Percentiles rank a stretch among this genome's conserved stretches.
These are phyloP conservation scores for Sclerotinia nivalis DNA, from an alignment of 2,329 filamentous ascomycete genomes.

Conservation along the genomic window DNA sequence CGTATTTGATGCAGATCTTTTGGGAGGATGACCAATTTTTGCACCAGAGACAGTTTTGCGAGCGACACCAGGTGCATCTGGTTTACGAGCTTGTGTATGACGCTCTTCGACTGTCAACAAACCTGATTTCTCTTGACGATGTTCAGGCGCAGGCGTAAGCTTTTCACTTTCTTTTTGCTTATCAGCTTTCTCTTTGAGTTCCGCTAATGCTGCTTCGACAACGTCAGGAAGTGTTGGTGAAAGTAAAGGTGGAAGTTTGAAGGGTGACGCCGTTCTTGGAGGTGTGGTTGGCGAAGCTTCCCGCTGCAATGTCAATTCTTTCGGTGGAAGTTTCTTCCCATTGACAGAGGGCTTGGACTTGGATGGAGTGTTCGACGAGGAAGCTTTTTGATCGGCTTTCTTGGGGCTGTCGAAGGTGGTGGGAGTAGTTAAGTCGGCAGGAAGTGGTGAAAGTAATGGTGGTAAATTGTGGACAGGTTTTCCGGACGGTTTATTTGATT, in stretches of 20 bases:
- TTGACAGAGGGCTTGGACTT: constrained; percentile 26
- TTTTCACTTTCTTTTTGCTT: constrained; percentile 23
- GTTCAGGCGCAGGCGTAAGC: constrained; percentile 16
- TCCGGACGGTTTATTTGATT: constrained; percentile 9
- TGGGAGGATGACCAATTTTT: constrained; percentile 38
- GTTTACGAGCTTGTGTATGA: constrained; percentile 39
- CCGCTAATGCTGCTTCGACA: constrained; percentile 37
- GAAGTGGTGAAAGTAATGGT: constrained; percentile 25
- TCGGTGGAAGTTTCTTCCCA: constrained; percentile 16
- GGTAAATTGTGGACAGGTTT: constrained; percentile 22
- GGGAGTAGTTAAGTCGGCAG: constrained; percentile 17
- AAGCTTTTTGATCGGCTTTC: constrained; percentile 17
- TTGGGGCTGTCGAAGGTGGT: constrained; percentile 21
- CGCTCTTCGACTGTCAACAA: constrained; percentile 39
- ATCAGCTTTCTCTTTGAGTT: constrained; percentile 28
- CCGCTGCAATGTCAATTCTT: constrained; percentile 8
- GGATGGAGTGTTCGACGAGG: constrained; percentile 29
- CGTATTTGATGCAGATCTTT: constrained; percentile 32
- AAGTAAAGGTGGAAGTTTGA: constrained; percentile 37
- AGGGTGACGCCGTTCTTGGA: constrained; percentile 19
- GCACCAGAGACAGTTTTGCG: constrained; percentile 38
- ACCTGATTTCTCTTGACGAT: constrained; percentile 19
- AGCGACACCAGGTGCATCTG: constrained; percentile 41
- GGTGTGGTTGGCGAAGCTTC: constrained; percentile 26
- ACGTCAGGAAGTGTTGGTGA: constrained; percentile 39